Conservation (phyloP, 306 rosid species). For the Cicer bijugum region DNA sequence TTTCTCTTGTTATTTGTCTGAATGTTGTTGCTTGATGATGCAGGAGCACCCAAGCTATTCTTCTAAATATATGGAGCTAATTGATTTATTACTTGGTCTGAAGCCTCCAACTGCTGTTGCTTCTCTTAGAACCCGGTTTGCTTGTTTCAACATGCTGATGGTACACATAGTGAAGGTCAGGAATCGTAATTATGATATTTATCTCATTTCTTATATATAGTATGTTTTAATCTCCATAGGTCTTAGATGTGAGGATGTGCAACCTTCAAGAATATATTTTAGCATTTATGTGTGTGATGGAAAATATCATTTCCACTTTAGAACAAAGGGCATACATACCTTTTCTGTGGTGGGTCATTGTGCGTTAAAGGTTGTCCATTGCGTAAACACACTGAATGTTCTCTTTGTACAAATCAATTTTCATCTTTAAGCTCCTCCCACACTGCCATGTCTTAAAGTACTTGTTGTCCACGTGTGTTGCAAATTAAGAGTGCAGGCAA, state of each 20-base stretch:
- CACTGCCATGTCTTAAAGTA: no score
- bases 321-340: background rate
- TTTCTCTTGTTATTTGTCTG: constrained; percentile 30
- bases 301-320: background rate
- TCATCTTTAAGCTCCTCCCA: constrained; percentile 1
- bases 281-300: background rate
- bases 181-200: constrained; percentile 29
- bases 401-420: constrained; percentile 1
- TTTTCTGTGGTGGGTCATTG: background rate
- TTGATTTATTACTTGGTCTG: constrained; percentile 63
- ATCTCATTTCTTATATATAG: background rate
- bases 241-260: background rate
- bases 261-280: background rate
- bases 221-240: constrained; percentile 7
- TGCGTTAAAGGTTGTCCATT: background rate
- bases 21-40: constrained; percentile 46
- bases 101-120: constrained; percentile 62
- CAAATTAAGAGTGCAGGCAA: background rate
- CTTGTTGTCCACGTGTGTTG: no score
- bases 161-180: constrained; percentile 78
- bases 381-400: background rate
- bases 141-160: constrained; percentile 68
- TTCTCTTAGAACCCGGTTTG: constrained; percentile 70
- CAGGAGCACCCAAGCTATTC: constrained; percentile 74
- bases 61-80: constrained; percentile 62